Conservation (phyloP, 2,329 filamentous ascomycete species). For the Colletotrichum sp. region DNA sequence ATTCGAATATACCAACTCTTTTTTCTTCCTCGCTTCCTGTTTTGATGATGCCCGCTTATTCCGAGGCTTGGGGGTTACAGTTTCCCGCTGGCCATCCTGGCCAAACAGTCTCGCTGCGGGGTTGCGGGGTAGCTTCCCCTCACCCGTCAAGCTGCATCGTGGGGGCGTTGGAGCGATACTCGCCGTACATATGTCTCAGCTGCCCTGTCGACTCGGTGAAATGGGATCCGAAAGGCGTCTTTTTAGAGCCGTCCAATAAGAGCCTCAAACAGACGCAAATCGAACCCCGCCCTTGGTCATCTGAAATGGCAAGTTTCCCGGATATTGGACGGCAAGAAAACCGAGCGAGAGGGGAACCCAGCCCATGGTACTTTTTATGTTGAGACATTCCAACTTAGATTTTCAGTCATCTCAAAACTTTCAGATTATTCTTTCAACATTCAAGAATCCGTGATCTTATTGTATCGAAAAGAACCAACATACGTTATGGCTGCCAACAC, state of each 20-base stretch:
- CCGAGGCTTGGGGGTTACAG: not conserved
- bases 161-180: not conserved
- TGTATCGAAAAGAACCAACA: not conserved
- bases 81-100: not conserved
- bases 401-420: not conserved
- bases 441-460: not conserved
- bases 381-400: not conserved
- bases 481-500: not conserved
- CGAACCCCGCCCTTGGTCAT: not conserved
- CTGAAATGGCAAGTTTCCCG: not conserved
- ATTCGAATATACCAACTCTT: not conserved
- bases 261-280: not conserved
- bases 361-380: not conserved
- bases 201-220: not conserved
- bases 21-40: not conserved
- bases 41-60: not conserved
- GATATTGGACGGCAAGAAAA: not conserved
- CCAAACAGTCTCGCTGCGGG: not conserved
- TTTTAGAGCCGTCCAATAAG: not conserved
- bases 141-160: not conserved
- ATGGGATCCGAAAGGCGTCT: not conserved
- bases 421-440: not conserved
- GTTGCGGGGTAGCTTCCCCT: slow-evolving; percentile 8
- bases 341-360: not conserved
- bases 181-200: not conserved